Conservation (phyloP, 2,329 filamentous ascomycete species). For the Hymenoscyphus occultus region DNA sequence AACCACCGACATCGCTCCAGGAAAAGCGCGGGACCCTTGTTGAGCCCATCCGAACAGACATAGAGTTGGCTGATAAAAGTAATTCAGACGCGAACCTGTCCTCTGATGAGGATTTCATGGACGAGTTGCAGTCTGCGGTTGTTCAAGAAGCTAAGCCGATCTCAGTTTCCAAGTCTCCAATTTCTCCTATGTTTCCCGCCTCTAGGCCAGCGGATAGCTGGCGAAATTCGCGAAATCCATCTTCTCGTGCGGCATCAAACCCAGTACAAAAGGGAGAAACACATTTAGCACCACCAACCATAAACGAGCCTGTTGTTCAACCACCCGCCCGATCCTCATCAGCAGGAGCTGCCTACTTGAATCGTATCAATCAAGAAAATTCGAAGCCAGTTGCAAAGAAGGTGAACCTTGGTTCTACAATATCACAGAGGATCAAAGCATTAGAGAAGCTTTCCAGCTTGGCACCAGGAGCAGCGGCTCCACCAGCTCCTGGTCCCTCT, state of each 20-base stretch:
- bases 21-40: constrained; percentile 32
- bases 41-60: constrained; percentile 56
- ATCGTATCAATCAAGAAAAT: constrained; percentile 51
- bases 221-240: constrained; percentile 20
- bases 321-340: constrained; percentile 38
- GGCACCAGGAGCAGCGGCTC: constrained; percentile 39
- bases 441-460: constrained; percentile 70
- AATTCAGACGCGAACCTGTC: constrained; percentile 48
- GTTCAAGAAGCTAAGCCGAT: constrained; percentile 81
- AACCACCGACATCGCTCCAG: constrained; percentile 20
- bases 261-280: constrained; percentile 34
- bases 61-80: constrained; percentile 38
- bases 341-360: constrained; percentile 53
- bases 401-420: constrained; percentile 80
- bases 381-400: constrained; percentile 63
- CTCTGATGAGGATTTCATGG: constrained; percentile 80
- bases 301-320: constrained; percentile 21
- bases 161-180: constrained; percentile 78
- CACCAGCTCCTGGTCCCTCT: constrained; percentile 20
- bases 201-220: constrained; percentile 27
- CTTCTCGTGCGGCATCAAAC: constrained; percentile 38
- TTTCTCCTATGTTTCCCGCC: constrained; percentile 58
- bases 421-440: constrained; percentile 91
- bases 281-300: constrained; percentile 40
- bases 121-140: constrained; percentile 79